Evolutionary conservation across 139 green algal species (phyloP), one percentile per base, ranked within the genome.

Genomic region (Chlamydomonas sphaeroides): DNA sequence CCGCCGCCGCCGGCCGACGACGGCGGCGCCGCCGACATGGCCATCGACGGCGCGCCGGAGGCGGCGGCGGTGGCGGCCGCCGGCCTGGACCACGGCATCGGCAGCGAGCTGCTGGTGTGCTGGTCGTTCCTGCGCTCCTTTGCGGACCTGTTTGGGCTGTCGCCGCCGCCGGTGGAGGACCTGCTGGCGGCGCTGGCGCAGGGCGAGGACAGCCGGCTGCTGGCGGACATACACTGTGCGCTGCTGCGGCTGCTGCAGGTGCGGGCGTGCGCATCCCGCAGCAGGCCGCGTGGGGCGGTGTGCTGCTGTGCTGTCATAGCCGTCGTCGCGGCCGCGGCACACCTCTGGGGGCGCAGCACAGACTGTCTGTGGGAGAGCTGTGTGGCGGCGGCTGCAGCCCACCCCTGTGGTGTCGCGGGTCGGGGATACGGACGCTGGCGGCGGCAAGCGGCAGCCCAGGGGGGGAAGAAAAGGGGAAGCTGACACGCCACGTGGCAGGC

Each of bases 71-170:
- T 14, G 28, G 28, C 67, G 8, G 59, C 36, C 14, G 33, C 10
- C 20, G 36, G 51, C 35, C 33, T 82, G 28, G 75, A 78, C 11
- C 36, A 38, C 14, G 74, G 79, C 15, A 25, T 92, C 30, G 91
- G 89, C 6, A 80, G 65, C 6, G 86, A 92, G 51, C 70, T 97
- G 85, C 85, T 97, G n/a, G 88, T 93, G 36, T 68, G 35, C 17
- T 96, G 90, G 88, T 71, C 51, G 74, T 96, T 98, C 83, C 78
- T 98, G 33, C 78, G 90, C 51, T 84, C 77, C 59, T 98, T 98
- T 49, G 48, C 72, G 7, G 88, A 92, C n/a, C 49, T 95, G 38
- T 76, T 98, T 63, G 93, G 92, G 21, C 38, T 98, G 26, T 39
- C 65, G 39, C 62, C 80, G 17, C 86, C 88, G 42, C 85, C 87